Percentiles rank a stretch among this genome's conserved stretches.
Evolutionary conservation across 257 asterid genomes (phyloP).

Genomic region (Solanum pimpinellifolium): DNA sequence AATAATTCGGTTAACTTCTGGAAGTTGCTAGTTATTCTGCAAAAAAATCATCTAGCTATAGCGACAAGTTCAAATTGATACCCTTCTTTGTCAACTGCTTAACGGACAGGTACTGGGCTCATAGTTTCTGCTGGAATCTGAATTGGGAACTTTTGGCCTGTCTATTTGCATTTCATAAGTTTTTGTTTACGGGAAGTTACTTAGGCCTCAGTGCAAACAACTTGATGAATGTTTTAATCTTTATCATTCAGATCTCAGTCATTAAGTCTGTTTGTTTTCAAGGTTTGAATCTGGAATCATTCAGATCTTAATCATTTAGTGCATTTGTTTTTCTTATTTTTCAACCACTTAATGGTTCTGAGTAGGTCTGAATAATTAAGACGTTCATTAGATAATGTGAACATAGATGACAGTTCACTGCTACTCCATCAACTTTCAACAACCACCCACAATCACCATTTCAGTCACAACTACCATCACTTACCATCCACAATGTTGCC

Average conservation of each 20-base stretch:
- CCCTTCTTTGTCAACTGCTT: neutral
- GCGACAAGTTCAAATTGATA: neutral
- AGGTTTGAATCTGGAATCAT: neutral
- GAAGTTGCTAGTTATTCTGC: neutral
- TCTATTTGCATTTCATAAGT: neutral
- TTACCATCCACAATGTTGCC: no score
- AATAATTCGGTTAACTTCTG: neutral
- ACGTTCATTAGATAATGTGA: neutral
- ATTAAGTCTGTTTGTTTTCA: neutral
- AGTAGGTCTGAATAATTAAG: neutral
- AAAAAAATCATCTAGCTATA: neutral
- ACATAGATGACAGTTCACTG: neutral
- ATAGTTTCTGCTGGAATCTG: neutral
- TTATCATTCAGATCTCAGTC: neutral
- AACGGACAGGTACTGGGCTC: neutral
- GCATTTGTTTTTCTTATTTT: no score
- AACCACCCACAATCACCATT: no score
- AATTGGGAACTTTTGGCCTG: neutral
- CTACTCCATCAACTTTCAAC: neutral
- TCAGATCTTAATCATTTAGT: no score
- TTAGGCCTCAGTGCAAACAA: neutral
- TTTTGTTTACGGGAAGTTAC: neutral
- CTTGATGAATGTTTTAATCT: neutral
- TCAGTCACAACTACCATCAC: no score
- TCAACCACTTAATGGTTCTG: no score